A percentile compares a stretch with the other conserved stretches of the same genome.
Conservation (phyloP, 1,284 basidiomycete genomes). For the Ganoderma resinaceum region DNA sequence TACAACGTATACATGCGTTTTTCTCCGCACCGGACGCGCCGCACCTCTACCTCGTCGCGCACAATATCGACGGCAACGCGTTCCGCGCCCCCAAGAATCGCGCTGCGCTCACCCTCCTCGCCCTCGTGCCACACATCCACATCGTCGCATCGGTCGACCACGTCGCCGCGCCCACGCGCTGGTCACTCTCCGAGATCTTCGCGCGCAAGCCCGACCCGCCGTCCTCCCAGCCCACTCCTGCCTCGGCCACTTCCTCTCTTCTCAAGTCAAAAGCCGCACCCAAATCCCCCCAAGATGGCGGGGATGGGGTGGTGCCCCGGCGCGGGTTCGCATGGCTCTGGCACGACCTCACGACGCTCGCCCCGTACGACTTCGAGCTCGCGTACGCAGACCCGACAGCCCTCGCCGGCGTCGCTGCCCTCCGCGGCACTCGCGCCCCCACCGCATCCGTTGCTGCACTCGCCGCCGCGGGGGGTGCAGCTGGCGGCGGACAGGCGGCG, state of each 20-base stretch:
- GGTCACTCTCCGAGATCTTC: slow-evolving; percentile 67
- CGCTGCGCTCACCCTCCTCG: slow-evolving; percentile 72
- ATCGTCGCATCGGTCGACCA: slow-evolving; percentile 87
- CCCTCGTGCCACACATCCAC: slow-evolving; percentile 76
- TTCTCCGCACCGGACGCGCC: slow-evolving; percentile 47
- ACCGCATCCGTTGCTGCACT: slow-evolving; percentile 19
- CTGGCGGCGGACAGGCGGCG: slow-evolving; percentile 27
- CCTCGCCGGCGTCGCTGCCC: slow-evolving; percentile 56
- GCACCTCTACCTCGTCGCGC: slow-evolving; percentile 79
- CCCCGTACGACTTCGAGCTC: slow-evolving; percentile 82
- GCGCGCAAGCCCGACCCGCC: slow-evolving; percentile 53
- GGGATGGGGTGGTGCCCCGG: slow-evolving; percentile 46
- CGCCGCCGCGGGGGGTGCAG: slow-evolving; percentile 40
- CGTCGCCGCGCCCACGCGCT: slow-evolving; percentile 82
- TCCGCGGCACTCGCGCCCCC: slow-evolving; percentile 24
- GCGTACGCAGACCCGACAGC: slow-evolving; percentile 70
- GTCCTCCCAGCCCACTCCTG: neutral
- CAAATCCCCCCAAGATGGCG: slow-evolving; percentile 14
- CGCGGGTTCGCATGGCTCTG: slow-evolving; percentile 84
- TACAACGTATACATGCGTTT: slow-evolving; percentile 68
- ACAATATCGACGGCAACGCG: slow-evolving; percentile 85
- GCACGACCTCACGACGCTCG: slow-evolving; percentile 88
- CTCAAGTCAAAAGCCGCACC: neutral
- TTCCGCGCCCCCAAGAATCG: slow-evolving; percentile 70
- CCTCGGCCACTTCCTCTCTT: slow-evolving; percentile 16